Evolutionary conservation across 2,329 filamentous ascomycete genomes (phyloP), one percentile per base, ranked within the genome.

Genomic region (Verticillium nubilum): DNA sequence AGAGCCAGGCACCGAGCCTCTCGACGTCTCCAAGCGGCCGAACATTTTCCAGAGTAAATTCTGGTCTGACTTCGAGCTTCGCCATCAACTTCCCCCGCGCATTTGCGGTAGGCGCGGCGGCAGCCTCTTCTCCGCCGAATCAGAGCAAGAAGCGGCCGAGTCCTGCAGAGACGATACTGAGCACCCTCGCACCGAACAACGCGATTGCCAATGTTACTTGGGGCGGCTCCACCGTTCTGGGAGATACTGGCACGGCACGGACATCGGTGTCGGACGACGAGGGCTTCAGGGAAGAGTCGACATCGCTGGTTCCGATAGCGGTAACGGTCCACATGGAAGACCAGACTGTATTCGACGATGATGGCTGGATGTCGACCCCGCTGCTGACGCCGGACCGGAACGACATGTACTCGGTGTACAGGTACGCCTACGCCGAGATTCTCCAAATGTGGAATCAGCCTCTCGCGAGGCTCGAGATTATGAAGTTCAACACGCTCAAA

Each of bases 401-500:
- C 5, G 69, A 75, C 3, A 69, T 81, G 23, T 86, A 86, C 63
- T 78, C 80, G n/a, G 78, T 76, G 65, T 90, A 89, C 67, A 82
- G 87, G 35, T 82, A 84, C 61, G 79, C 82, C 1, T 90, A 90
- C 65, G 86, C 86, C n/a, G 85, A 88, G 70, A 80, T 89, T 72
- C 77, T 90, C 3, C 86, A 86, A 64, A 82, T 85, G 72, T 89
- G 87, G 87, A 77, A 79, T 2, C 80, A 86, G 59, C 85, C 85
- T 0, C 73, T 89, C 4, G 79, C 84, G 31, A 78, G 86, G 19
- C 78, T 89, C 1, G 87, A 90, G 68, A 82, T 90, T 28, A 79
- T 89, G 73, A 89, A 90, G 67, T 89, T 89, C 67, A 88, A 88
- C 62, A 80, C 84, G 4, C 74, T 89, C 42, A 81, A 81, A 58